Evolutionary conservation across 2,329 filamentous ascomycete species (phyloP).

Genomic region (Penicillium hordei): DNA sequence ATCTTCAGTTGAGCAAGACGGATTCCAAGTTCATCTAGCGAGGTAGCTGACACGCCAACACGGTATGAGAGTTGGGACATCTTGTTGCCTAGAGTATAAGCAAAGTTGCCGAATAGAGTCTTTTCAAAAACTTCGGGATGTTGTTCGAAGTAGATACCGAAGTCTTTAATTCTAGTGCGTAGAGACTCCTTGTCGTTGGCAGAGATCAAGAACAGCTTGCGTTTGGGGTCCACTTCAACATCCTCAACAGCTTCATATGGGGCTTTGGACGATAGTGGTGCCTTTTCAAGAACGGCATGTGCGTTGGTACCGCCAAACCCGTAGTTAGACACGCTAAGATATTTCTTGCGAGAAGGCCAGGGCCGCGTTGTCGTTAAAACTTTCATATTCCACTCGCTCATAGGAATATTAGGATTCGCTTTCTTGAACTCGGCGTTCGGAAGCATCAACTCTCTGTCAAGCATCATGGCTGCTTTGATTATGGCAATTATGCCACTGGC

Average conservation of each 20-base stretch:
- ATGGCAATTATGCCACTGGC: conserved; percentile 31
- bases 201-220: conserved; percentile 27
- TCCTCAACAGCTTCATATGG: conserved; percentile 11
- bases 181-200: conserved; percentile 30
- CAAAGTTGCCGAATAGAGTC: conserved; percentile 26
- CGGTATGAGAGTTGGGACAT: conserved; percentile 29
- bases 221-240: conserved; percentile 18
- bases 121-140: conserved; percentile 25
- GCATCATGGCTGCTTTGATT: conserved; percentile 32
- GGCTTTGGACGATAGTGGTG: conserved; percentile 9
- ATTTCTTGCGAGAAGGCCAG: conserved; percentile 31
- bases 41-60: conserved; percentile 22
- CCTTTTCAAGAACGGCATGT: conserved; percentile 27
- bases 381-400: conserved; percentile 28
- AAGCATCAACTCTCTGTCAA: conserved; percentile 28
- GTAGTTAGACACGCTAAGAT: conserved; percentile 29
- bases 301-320: conserved; percentile 34
- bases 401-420: conserved; percentile 30
- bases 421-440: conserved; percentile 30
- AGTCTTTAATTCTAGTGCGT: conserved; percentile 24
- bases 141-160: conserved; percentile 28
- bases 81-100: conserved; percentile 28
- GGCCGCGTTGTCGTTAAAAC: conserved; percentile 21
- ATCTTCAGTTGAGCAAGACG: conserved; percentile 25
- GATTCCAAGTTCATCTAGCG: conserved; percentile 24